Base-by-base conservation (phyloP, 169 alveolate species). In the Plasmodium berghei region DNA sequence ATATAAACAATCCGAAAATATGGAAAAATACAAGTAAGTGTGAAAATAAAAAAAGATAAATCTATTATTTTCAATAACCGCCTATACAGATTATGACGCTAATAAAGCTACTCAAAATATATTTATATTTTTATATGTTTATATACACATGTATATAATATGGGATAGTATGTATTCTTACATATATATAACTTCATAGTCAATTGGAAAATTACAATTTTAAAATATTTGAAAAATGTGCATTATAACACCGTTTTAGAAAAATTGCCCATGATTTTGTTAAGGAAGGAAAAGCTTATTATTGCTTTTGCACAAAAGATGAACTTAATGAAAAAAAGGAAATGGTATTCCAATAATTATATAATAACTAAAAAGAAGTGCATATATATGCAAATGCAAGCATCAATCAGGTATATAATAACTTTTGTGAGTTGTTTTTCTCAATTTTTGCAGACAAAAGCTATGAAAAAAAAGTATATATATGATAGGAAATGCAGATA, bases 261-360 rank as follows among this genome's bases (percentile, higher is more conserved):
- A 72, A 74, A 45, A 74, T 85, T 56, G 97, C 96, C 61, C 88
- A 87, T 22, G 87, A 80, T 34, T 87, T 95, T 52, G 71, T 95
- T 18, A 73, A 92, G n/a, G 49, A 52, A 46, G 93, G 89, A 54
- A 72, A 77, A 58, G 96, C 97, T 40, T 95, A 95, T 67, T 90
- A 87, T 55, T 95, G 97, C 64, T 95, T 93, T 67, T 94, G 97
- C 87, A 85, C 94, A 63, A 71, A 74, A 48, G 94, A 92, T 34
- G 94, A 91, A 48, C 64, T 94, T 73, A 62, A 63, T 5, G 87
- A 73, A 45, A 86, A 59, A 49, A 88, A 91, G 48, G 85, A 88
- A 46, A 71, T 3, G 74, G 96, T 93, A 40, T 49, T 28, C 16
- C 72, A 5, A 54, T 46, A 24, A 40, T 90, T 88, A 70, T 14